phyloP scores from a whole-genome alignment of 805 yeast genomes.

The Lipomyces kockii region DNA sequence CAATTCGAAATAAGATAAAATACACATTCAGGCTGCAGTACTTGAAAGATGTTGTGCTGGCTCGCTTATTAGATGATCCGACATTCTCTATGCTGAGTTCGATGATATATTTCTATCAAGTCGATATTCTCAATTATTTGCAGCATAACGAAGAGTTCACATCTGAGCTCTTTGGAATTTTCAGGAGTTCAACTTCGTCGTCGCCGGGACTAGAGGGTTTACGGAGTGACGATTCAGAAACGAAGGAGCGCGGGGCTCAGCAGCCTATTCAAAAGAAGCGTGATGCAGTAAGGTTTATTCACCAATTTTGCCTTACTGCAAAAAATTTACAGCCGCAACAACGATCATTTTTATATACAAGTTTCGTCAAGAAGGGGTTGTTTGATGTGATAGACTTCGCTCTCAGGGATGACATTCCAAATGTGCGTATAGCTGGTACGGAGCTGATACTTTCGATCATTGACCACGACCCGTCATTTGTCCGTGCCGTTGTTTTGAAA shows the following conservation, averaged over 20 bases:
- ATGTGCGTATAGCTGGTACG: conserved; percentile 69
- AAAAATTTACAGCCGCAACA: conserved; percentile 66
- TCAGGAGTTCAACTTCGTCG: conserved; percentile 43
- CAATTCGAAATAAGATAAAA: conserved; percentile 61
- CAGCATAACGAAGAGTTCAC: conserved; percentile 59
- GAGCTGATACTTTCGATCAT: conserved; percentile 80
- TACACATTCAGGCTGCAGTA: conserved; percentile 79
- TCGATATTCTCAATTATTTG: conserved; percentile 64
- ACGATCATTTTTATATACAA: conserved; percentile 65
- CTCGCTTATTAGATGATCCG: conserved; percentile 80
- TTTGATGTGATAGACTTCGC: conserved; percentile 75
- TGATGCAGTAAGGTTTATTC: conserved; percentile 77
- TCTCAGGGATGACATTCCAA: conserved; percentile 54
- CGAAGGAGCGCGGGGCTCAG: not conserved
- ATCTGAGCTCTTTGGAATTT: conserved; percentile 62
- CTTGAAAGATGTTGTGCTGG: conserved; percentile 83
- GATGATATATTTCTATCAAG: conserved; percentile 70
- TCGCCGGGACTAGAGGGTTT: not conserved
- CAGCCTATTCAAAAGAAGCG: conserved; percentile 48
- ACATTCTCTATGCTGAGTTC: conserved; percentile 69
- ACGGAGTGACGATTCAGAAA: conserved; percentile 23
- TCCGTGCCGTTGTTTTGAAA: conserved; percentile 23
- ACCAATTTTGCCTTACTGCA: conserved; percentile 78
- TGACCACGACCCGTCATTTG: conserved; percentile 69
- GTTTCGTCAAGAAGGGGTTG: conserved; percentile 69